phyloP scores from a whole-genome alignment of 331 rosid genomes.

The Quercus lobata region DNA sequence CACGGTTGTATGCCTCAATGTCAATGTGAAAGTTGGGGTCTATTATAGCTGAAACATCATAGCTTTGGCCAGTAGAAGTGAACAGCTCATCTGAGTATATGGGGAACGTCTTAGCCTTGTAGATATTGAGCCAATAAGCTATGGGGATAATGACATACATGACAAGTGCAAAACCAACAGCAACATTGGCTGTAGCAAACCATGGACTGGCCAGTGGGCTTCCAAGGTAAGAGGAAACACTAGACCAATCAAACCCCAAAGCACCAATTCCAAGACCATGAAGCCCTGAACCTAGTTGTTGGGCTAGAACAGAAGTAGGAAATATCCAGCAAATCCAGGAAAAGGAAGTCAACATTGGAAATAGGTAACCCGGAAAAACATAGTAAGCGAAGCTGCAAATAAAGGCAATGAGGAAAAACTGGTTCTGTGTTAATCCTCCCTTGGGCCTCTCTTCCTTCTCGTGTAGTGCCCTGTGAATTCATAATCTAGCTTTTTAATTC shows the following conservation, averaged over 20 bases:
- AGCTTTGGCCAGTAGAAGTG: slow-evolving; percentile 50
- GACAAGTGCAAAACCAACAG: slow-evolving; percentile 56
- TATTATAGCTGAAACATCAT: slow-evolving; percentile 62
- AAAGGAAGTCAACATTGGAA: slow-evolving; percentile 65
- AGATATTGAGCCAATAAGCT: slow-evolving; percentile 66
- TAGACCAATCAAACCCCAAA: slow-evolving; percentile 83
- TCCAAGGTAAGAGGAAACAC: slow-evolving; percentile 65
- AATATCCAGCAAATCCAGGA: slow-evolving; percentile 80
- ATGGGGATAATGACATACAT: slow-evolving; percentile 52
- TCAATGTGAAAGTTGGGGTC: slow-evolving; percentile 69
- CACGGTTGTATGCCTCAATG: slow-evolving; percentile 45
- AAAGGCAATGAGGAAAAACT: slow-evolving; percentile 68
- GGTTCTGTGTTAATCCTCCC: slow-evolving; percentile 53
- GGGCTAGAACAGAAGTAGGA: slow-evolving; percentile 67
- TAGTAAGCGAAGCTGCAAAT: slow-evolving; percentile 71
- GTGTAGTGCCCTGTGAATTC: slow-evolving; percentile 60
- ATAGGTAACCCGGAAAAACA: slow-evolving; percentile 69
- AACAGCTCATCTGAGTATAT: slow-evolving; percentile 71
- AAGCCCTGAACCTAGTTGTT: slow-evolving; percentile 78
- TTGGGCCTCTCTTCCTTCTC: slow-evolving; percentile 58
- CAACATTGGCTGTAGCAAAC: slow-evolving; percentile 82
- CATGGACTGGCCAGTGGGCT: slow-evolving; percentile 91
- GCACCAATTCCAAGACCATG: slow-evolving; percentile 76
- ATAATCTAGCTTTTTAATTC: background rate
- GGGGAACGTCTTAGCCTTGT: slow-evolving; percentile 66